Evolutionary conservation across 805 yeast genomes (phyloP).

Genomic region (Yarrowia yakushimensis): DNA sequence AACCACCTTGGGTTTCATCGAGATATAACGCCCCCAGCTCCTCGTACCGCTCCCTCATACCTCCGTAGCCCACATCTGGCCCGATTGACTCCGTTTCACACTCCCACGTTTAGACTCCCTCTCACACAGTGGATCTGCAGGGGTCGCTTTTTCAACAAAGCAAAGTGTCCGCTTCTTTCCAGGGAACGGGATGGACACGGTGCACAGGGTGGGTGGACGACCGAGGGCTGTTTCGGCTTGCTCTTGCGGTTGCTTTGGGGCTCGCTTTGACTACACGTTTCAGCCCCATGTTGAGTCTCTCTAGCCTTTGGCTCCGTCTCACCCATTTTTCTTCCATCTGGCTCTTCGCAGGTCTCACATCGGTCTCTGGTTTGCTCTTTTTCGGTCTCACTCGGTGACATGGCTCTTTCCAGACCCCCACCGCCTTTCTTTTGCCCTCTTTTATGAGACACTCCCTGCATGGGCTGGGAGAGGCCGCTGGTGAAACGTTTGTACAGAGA

Average conservation of each 20-base stretch:
- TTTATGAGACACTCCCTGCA: constrained; percentile 24
- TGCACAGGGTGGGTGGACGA: background rate
- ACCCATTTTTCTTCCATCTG: too few species aligned
- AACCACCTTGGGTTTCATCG: too few species aligned
- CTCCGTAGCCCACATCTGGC: too few species aligned
- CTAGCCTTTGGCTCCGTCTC: background rate
- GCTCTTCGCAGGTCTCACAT: too few species aligned
- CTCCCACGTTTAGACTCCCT: background rate
- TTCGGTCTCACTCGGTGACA: background rate
- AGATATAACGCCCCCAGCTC: too few species aligned
- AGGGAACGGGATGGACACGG: background rate
- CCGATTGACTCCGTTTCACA: too few species aligned
- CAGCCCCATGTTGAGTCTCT: too few species aligned
- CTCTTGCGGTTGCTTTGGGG: too few species aligned
- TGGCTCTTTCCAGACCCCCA: background rate
- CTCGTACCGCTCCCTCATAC: too few species aligned
- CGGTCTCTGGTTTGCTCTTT: background rate
- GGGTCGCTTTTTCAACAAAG: constrained; percentile 18
- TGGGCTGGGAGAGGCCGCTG: background rate
- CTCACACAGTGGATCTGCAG: constrained; percentile 11
- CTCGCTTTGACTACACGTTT: too few species aligned
- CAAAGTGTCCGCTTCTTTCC: background rate
- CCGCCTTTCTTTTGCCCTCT: background rate
- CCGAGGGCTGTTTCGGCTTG: too few species aligned
- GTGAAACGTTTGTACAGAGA: background rate